Conservation (phyloP, 2,329 filamentous ascomycete species). For the Neonectria punicea region DNA sequence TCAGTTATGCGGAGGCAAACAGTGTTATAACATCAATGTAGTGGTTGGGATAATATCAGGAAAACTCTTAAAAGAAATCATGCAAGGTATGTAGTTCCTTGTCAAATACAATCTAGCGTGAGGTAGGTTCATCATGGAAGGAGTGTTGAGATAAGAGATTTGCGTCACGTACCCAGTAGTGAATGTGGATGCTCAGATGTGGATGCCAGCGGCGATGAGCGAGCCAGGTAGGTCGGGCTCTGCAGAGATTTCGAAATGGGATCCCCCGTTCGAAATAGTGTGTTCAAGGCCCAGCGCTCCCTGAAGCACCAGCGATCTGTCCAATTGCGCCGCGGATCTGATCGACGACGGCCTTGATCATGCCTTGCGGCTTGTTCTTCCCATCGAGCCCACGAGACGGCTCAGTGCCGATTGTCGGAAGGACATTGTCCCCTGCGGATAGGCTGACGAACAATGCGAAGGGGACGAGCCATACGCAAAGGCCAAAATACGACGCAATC, state of each 20-base stretch:
- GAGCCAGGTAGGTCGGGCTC: background rate
- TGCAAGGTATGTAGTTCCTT: conserved; percentile 42
- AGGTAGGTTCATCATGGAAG: conserved; percentile 53
- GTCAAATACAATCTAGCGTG: conserved; percentile 63
- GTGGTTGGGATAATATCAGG: conserved; percentile 37
- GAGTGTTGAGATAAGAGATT: background rate
- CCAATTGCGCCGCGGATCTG: conserved; percentile 63
- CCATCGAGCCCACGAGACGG: conserved; percentile 58
- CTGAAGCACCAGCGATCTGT: conserved; percentile 51
- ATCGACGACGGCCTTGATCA: conserved; percentile 74
- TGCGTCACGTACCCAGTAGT: conserved; percentile 19
- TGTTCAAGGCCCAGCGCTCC: conserved; percentile 40
- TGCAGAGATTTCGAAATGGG: background rate
- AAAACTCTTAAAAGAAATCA: conserved; percentile 50
- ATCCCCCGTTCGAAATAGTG: background rate
- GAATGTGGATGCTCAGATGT: background rate
- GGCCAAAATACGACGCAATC: conserved; percentile 94
- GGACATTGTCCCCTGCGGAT: conserved; percentile 92
- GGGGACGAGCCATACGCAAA: conserved; percentile 96
- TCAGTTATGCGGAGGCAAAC: conserved; percentile 19
- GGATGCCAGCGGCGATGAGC: background rate
- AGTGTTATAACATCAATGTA: background rate
- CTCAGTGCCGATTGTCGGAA: conserved; percentile 87
- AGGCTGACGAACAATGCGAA: conserved; percentile 95
- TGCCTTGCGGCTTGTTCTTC: conserved; percentile 67